Evolutionary conservation across 305 asterid genomes (phyloP).

Genomic region (Galium porrigens): DNA sequence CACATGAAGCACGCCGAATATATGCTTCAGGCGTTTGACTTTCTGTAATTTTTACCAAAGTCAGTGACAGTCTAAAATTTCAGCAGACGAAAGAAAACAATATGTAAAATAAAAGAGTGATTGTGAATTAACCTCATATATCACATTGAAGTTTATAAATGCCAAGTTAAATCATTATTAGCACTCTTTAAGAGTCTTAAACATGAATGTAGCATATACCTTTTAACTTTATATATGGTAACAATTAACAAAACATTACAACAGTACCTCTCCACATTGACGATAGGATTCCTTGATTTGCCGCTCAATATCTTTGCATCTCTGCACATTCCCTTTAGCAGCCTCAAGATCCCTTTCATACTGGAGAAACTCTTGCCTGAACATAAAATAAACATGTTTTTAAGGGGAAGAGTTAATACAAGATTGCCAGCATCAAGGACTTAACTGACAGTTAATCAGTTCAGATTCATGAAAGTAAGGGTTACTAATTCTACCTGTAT

Average conservation of each 20-base stretch:
- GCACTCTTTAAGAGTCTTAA: not conserved
- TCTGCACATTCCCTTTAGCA: conserved; percentile 47
- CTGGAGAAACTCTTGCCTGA: conserved; percentile 56
- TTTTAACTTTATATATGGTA: not conserved
- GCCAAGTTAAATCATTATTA: not conserved
- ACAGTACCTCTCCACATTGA: conserved; percentile 62
- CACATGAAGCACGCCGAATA: conserved; percentile 59
- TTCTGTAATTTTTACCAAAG: conserved; percentile 37
- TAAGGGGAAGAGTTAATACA: not conserved
- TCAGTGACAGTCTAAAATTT: not conserved
- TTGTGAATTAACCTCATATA: not conserved
- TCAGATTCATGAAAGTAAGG: not conserved
- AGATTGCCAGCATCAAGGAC: not conserved
- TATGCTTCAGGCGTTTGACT: conserved; percentile 60
- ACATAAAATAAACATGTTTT: conserved; percentile 8
- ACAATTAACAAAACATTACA: not conserved
- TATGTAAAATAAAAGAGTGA: not conserved
- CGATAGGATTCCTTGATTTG: conserved; percentile 57
- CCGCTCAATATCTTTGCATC: conserved; percentile 42
- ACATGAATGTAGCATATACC: not conserved
- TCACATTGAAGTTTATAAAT: not conserved
- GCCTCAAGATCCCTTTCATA: conserved; percentile 58
- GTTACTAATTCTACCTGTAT: conserved; percentile 46
- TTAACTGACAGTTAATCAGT: conserved; percentile 7
- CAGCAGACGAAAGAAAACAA: not conserved